phyloP scores from a whole-genome alignment of 2,329 filamentous ascomycete species.

The Trichoderma sp. region DNA sequence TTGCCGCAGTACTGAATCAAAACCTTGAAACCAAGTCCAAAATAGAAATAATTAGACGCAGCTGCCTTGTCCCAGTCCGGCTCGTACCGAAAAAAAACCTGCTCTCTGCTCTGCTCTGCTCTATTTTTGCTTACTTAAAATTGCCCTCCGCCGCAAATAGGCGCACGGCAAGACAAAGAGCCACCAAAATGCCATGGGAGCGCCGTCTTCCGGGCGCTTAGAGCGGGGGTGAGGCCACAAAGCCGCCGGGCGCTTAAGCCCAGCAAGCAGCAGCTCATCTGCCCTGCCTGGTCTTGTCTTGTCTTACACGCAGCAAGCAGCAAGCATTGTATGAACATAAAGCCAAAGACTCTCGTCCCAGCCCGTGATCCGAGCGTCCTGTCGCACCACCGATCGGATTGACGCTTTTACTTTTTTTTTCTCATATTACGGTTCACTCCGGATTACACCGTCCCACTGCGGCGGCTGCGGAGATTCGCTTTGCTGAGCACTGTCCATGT shows the following conservation, averaged over 20 bases:
- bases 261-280: neutral
- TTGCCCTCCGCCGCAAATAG: neutral
- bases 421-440: neutral
- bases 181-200: too few relatives aligned
- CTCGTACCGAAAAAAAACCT: neutral
- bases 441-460: neutral
- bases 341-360: too few relatives aligned
- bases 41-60: neutral
- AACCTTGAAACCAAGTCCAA: neutral
- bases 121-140: neutral
- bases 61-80: neutral
- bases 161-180: neutral
- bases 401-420: too few relatives aligned
- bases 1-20: neutral
- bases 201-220: conserved; percentile 3
- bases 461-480: conserved; percentile 20
- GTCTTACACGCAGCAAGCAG: neutral
- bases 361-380: conserved; percentile 13
- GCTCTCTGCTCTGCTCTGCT: neutral
- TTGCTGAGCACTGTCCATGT: neutral
- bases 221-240: neutral
- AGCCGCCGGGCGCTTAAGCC: conserved; percentile 14
- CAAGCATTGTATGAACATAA: neutral
- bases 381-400: neutral
- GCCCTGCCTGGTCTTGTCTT: neutral